Evolutionary conservation across 495 filamentous ascomycete species (phyloP), one percentile per base, ranked within the genome.

Genomic region (Gamarada debralockiae): DNA sequence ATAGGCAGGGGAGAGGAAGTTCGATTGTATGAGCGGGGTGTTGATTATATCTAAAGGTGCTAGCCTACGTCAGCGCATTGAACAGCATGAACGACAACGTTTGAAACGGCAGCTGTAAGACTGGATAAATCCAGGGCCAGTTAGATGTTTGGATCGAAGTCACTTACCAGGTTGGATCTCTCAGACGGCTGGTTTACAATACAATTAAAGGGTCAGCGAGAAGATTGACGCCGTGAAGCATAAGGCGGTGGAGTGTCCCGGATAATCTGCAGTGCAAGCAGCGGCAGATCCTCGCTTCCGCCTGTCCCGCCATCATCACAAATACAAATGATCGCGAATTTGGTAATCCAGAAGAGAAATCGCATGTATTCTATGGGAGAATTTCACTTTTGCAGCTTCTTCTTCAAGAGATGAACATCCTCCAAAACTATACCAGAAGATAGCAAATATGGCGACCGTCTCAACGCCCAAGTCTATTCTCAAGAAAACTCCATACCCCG

Each of bases 21-120:
- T 43, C 25, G 13, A 25, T 17, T 27, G 47, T 48, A 25, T 46
- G 53, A 42, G 60, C 41, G 57, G 53, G 54, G 60, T 41, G 59
- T 60, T 48, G 60, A 50, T 50, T 43, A 44, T 62, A 55, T 53
- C 56, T 62, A 41, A 50, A 50, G 41, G 53, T 43, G 59, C 50
- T 57, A 60, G 60, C 55, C 53, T 63, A 63, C 57, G 60, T 60
- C 57, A 63, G 60, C 60, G 57, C 60, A 60, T 52, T 50, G 59
- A 14, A 39, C 14, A 21, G 18, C 40, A 22, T 12, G 18, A 55
- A 58, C 22, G 39, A 27, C 23, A 20, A 48, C 50, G 50, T 43
- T 33, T 58, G 48, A 58, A 57, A 61, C 54, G 22, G 55, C 51
- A 37, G 48, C 39, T 48, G 58, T 55, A 40, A 49, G 55, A 50